Percentiles rank a stretch among this genome's conserved stretches.
phyloP scores from a whole-genome alignment of 495 filamentous ascomycete species.

The Hypoxylon perforatum region DNA sequence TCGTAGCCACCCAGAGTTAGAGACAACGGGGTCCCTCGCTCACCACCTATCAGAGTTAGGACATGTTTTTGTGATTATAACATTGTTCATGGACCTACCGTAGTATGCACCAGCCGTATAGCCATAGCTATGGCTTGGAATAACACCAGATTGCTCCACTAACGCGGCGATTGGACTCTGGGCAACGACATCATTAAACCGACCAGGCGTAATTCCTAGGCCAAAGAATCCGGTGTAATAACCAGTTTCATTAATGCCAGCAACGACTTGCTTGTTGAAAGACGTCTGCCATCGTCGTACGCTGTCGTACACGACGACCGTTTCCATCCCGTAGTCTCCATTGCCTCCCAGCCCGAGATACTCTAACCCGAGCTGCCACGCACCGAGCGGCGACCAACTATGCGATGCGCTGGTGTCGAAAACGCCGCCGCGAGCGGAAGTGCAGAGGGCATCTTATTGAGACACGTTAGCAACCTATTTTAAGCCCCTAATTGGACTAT shows the following conservation, averaged over 20 bases:
- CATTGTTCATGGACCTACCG: conserved; percentile 47
- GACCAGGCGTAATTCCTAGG: conserved; percentile 59
- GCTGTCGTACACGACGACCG: conserved; percentile 57
- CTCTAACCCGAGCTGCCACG: conserved; percentile 65
- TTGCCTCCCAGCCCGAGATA: conserved; percentile 63
- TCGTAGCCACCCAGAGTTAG: conserved; percentile 75
- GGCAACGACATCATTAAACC: conserved; percentile 52
- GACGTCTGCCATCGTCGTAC: conserved; percentile 53
- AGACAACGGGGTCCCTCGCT: conserved; percentile 63
- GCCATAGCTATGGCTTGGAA: conserved; percentile 72
- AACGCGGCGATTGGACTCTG: conserved; percentile 53
- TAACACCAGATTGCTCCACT: conserved; percentile 60
- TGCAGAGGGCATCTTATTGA: conserved; percentile 52
- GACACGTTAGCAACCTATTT: conserved; percentile 29
- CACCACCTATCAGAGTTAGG: conserved; percentile 45
- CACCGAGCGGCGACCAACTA: conserved; percentile 66
- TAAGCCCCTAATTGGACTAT: conserved; percentile 4
- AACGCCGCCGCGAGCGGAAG: conserved; percentile 61
- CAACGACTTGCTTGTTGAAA: conserved; percentile 61
- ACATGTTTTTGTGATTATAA: background rate
- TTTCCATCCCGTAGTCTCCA: conserved; percentile 71
- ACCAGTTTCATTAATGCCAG: conserved; percentile 64
- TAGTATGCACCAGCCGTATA: conserved; percentile 76
- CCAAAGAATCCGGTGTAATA: conserved; percentile 71
- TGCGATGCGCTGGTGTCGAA: conserved; percentile 63